Evolutionary conservation across 2,329 filamentous ascomycete species (phyloP), one percentile per base, ranked within the genome.

Genomic region (Hypoxylon sp.): DNA sequence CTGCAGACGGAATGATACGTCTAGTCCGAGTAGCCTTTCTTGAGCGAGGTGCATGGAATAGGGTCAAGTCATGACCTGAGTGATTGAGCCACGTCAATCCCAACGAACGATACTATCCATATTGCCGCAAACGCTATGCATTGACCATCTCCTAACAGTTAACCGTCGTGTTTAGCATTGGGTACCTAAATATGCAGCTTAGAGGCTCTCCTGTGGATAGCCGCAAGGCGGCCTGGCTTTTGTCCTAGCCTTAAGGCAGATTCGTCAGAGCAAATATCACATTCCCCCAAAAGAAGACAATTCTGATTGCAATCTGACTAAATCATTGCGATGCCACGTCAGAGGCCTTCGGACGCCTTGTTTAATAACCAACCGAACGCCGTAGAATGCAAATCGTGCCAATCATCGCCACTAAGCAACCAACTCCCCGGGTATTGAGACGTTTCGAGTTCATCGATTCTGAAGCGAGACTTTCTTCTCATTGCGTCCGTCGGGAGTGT

Each of bases 401-500:
- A 33, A 54, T 61, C 33, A 48, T 61, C 50, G 49, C 54, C 44
- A 25, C 48, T 49, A 50, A 66, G 53, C 35, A 51, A 59, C 44
- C 46, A 54, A 46, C 30, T 53, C 25, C 33, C 11, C 25, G 40
- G 51, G 57, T 63, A 48, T 37, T n/a, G 17, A 49, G 35, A 56
- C 27, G 25, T 40, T 27, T 14, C 35, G n/a, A n/a, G 49, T 64
- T 42, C 70, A 75, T 57, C 75, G 71, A 59, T 72, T 72, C 42
- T 76, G 74, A 11, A 84, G 77, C 67, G 82, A 79, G 70, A 84
- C 82, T 82, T 89, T 89, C 84, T 89, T 89, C 78, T 87, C 85
- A 81, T 88, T 88, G 77, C 88, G 86, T 64, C 88, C 88, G 69
- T 89, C 87, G 54, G 88, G 88, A 2, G 88, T 89, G 77, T 90